These are phyloP conservation scores for Dictyostelium firmibasis DNA, from an alignment of 78 protist species.

Conservation along the genomic window DNA sequence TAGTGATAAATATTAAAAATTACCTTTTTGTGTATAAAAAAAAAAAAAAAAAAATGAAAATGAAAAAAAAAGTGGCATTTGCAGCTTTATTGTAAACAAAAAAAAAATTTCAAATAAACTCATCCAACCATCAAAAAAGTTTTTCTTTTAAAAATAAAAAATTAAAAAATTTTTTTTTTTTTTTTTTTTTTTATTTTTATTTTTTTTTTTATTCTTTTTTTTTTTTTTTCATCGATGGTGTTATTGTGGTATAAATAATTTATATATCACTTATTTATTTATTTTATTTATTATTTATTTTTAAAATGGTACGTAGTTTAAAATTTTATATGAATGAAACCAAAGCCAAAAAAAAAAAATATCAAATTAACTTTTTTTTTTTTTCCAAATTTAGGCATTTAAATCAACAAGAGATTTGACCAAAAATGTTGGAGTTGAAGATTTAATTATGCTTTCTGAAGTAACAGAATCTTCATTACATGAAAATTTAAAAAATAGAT, in stretches of 20 bases:
- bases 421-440: slow-evolving; percentile 90
- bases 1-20: no score
- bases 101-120: neutral
- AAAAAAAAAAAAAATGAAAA: no score
- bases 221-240: neutral
- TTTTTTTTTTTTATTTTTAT: neutral
- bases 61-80: neutral
- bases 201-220: no score
- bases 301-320: neutral
- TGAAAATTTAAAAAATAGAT: slow-evolving; percentile 85
- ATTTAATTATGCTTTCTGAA: slow-evolving; percentile 86
- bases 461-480: slow-evolving; percentile 78
- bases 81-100: neutral
- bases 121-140: neutral
- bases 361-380: neutral
- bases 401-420: neutral
- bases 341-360: neutral
- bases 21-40: no score
- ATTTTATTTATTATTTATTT: neutral
- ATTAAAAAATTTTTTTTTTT: neutral
- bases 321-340: no score
- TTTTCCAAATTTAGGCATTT: neutral
- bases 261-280: neutral
- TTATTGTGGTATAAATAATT: no score
- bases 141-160: neutral